These are phyloP conservation scores for Collariella sp. DNA, from an alignment of 495 filamentous ascomycete species.

Conservation along the genomic window DNA sequence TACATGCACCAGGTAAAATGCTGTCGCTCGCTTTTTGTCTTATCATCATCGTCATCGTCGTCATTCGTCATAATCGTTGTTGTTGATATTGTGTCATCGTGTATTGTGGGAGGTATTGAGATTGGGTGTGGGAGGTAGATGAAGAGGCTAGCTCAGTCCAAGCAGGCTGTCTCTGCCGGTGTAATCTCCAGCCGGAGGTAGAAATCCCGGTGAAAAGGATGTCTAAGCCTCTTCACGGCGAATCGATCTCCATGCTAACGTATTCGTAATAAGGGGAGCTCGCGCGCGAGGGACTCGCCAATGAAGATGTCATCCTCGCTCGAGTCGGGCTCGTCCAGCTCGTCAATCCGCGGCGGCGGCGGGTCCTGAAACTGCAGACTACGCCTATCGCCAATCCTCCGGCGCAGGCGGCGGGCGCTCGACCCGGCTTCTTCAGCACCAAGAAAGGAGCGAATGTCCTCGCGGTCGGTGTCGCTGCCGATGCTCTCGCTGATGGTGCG, in stretches of 20 bases:
- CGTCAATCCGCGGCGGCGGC: conserved; percentile 42
- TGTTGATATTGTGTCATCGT: neutral
- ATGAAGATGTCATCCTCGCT: conserved; percentile 42
- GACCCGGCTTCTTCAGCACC: conserved; percentile 35
- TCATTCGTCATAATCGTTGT: conserved; percentile 3
- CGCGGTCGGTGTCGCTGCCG: conserved; percentile 45
- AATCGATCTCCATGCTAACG: conserved; percentile 40
- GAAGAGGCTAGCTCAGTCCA: no score
- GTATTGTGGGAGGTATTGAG: neutral
- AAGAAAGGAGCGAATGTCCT: conserved; percentile 40
- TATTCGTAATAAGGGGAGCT: conserved; percentile 43
- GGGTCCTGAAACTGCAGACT: conserved; percentile 44
- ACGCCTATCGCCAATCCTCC: conserved; percentile 38
- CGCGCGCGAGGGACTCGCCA: conserved; percentile 35
- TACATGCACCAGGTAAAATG: neutral
- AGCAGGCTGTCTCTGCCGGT: no score
- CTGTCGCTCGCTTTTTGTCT: neutral
- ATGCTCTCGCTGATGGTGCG: conserved; percentile 45
- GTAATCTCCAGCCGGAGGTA: neutral
- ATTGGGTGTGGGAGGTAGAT: no score
- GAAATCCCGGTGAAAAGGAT: neutral
- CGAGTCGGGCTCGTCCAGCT: conserved; percentile 44
- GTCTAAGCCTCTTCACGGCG: conserved; percentile 22
- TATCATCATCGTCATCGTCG: conserved; percentile 6
- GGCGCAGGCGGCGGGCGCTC: conserved; percentile 39